Percentiles rank a stretch among this genome's conserved stretches.
Conservation (phyloP, 1,139 yeast species). For the Candida tunisiensis region DNA sequence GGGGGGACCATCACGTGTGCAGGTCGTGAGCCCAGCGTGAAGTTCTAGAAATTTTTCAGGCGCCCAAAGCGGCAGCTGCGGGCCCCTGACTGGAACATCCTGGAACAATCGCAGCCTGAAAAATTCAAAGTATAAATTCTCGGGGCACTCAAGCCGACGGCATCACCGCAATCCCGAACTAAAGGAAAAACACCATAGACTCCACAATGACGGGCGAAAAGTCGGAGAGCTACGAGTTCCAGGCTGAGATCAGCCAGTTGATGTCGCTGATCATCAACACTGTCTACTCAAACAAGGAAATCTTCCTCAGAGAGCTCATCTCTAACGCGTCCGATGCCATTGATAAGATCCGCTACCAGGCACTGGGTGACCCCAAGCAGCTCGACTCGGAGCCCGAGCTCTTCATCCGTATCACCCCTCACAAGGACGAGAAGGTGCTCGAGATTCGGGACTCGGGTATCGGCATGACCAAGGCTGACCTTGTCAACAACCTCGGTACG, state of each 20-base stretch:
- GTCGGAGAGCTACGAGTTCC: constrained; percentile 51
- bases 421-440: constrained; percentile 81
- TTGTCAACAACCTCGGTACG: constrained; percentile 98
- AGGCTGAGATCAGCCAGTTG: constrained; percentile 99
- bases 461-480: constrained; percentile 99
- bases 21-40: too few species aligned
- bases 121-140: constrained; percentile 3
- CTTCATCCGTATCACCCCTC: constrained; percentile 94
- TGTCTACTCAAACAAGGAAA: constrained; percentile 98
- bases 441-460: constrained; percentile 99
- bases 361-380: constrained; percentile 80
- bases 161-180: too few species aligned
- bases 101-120: constrained; percentile 1
- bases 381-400: constrained; percentile 93
- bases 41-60: too few species aligned
- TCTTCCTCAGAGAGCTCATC: constrained; percentile 96
- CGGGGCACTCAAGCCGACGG: too few species aligned
- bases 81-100: neutral
- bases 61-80: too few species aligned
- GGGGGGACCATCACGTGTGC: too few species aligned
- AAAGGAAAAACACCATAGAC: neutral
- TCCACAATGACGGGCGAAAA: constrained; percentile 7
- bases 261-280: constrained; percentile 99
- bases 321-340: constrained; percentile 96
- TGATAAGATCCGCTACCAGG: constrained; percentile 95